Evolutionary conservation across 768 basidiomycete genomes (phyloP).

Genomic region (Xerocomellus chrysenteron): DNA sequence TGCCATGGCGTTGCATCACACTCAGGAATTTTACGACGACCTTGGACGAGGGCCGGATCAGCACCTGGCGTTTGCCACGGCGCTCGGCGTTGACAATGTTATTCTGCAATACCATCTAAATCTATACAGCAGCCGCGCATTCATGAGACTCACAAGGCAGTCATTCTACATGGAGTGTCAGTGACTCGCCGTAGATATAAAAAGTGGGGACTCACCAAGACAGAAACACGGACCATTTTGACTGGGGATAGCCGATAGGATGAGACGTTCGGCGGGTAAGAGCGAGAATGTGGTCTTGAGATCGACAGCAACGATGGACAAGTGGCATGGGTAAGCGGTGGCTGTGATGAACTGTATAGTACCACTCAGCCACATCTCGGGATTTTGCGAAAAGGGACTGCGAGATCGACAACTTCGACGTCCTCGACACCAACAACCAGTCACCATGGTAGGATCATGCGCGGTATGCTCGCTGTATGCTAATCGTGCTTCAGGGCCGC

Average conservation of each 20-base stretch:
- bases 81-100: slow-evolving; percentile 99
- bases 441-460: slow-evolving; percentile 49
- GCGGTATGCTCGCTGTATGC: slow-evolving; percentile 9
- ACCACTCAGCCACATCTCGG: slow-evolving; percentile 28
- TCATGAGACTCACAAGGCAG: slow-evolving; percentile 45
- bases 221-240: slow-evolving; percentile 88
- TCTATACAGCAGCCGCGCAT: not conserved
- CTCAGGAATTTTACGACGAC: slow-evolving; percentile 97
- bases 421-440: slow-evolving; percentile 20
- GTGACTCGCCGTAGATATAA: not conserved
- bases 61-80: slow-evolving; percentile 98
- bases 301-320: not conserved
- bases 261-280: not conserved
- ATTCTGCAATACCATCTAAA: slow-evolving; percentile 52
- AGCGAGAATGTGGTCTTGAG: not conserved
- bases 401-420: slow-evolving; percentile 16
- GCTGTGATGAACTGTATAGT: slow-evolving; percentile 30
- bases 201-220: slow-evolving; percentile 49
- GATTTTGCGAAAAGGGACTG: slow-evolving; percentile 5
- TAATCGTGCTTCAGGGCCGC: slow-evolving; percentile 67
- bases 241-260: not conserved
- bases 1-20: slow-evolving; percentile 99
- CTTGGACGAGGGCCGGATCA: slow-evolving; percentile 96
- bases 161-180: slow-evolving; percentile 44
- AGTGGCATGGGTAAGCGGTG: slow-evolving; percentile 9